Evolutionary conservation across 2,329 filamentous ascomycete genomes (phyloP).

Genomic region (Blastomyces silverae): DNA sequence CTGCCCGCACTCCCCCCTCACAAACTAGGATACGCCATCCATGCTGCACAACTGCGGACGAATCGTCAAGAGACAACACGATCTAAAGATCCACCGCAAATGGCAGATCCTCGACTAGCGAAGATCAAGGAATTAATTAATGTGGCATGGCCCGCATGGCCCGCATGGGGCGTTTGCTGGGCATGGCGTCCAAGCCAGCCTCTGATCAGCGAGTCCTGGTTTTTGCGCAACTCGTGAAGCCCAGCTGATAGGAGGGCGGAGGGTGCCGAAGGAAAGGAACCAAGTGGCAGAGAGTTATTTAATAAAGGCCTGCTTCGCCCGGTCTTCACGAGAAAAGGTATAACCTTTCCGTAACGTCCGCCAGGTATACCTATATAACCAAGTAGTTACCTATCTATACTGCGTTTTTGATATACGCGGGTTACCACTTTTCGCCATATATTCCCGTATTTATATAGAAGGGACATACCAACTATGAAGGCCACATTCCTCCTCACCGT

Average conservation of each 20-base stretch:
- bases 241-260: neutral
- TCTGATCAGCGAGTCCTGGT: neutral
- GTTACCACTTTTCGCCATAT: neutral
- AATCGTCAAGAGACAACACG: neutral
- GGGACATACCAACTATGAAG: conserved; percentile 1
- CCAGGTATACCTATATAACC: neutral
- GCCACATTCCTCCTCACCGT: neutral
- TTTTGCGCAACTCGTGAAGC: neutral
- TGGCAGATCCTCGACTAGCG: neutral
- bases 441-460: neutral
- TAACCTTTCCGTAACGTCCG: neutral
- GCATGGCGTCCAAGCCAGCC: neutral
- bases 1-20: neutral
- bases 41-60: neutral
- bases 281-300: neutral
- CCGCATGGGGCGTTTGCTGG: neutral
- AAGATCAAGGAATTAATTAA: neutral
- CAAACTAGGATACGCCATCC: neutral
- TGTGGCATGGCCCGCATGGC: neutral
- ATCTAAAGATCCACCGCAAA: neutral
- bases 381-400: neutral
- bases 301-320: neutral
- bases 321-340: neutral
- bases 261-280: neutral
- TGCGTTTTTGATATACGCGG: neutral